Base-by-base conservation (phyloP, 176 grass and related monocot species). In the Guadua angustifolia region DNA sequence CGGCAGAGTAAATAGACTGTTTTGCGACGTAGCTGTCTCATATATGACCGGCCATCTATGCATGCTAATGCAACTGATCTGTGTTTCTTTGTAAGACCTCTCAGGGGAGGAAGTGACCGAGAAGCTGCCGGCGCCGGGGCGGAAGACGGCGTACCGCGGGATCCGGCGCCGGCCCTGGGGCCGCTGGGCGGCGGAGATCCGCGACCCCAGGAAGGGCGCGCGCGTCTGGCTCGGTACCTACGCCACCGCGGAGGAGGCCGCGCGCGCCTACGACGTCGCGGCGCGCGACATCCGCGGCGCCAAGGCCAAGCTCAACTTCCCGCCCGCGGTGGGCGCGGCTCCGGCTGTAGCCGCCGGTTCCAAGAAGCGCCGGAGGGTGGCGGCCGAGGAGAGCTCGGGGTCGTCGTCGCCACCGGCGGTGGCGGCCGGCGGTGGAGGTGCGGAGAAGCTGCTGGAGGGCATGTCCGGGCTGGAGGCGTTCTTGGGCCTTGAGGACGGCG, bases 141-240 rank as follows among this genome's bases (percentile, higher is more conserved):
- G 87, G 71, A 89, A 88, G 89, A 94, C 70, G 69, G 83, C 75
- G 71, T 97, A 94, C 80, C 87, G 94, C 1, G 94, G 94, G 4
- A 93, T 97, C 64, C 59, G 94, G 53, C 85, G 91, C 19, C 91
- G 94, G 2, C 94, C 94, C 0, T 94, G 91, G 94, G 94, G 94
- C 29, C 91, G 90, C 9, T 97, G 89, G 89, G 94, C 94, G n/a
- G 94, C 94, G 83, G 94, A 97, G 91, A 97, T 97, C 82, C 89
- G 94, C 10, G 94, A 97, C 89, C 94, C 94, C 22, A 71, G 87
- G 25, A 97, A 91, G 75, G 92, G 91, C 84, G 84, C 86, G 12
- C 89, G 94, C 74, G 91, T 97, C 14, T 97, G 94, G 94, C 94
- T 97, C 0, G 94, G 94, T 18, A 97, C 94, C 76, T 97, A 92